phyloP scores from a whole-genome alignment of 1,139 yeast species.

The Pichia kudriavzevii region DNA sequence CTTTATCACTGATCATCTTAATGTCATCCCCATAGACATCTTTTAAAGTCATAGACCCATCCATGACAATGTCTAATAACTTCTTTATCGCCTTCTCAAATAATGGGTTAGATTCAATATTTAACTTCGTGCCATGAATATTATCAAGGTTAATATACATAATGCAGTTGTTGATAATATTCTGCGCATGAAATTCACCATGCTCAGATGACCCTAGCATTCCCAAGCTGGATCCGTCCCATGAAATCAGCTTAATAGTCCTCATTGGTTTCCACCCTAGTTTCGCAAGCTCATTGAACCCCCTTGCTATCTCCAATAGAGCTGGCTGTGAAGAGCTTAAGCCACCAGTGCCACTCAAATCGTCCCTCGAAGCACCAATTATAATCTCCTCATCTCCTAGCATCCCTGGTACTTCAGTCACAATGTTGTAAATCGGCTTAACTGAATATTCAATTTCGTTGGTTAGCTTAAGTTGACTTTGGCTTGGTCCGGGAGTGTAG shows the following conservation, averaged over 20 bases:
- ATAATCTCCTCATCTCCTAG: slow-evolving; percentile 39
- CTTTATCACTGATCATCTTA: slow-evolving; percentile 29
- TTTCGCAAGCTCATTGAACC: slow-evolving; percentile 31
- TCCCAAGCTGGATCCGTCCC: slow-evolving; percentile 46
- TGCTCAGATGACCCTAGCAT: slow-evolving; percentile 43
- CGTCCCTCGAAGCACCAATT: slow-evolving; percentile 35
- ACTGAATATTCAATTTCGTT: slow-evolving; percentile 32
- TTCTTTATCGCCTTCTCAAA: slow-evolving; percentile 29
- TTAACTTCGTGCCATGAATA: slow-evolving; percentile 36
- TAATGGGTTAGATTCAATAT: slow-evolving; percentile 35
- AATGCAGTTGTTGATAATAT: slow-evolving; percentile 30
- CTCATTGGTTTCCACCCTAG: slow-evolving; percentile 50
- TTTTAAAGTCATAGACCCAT: slow-evolving; percentile 24
- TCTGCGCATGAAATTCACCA: slow-evolving; percentile 33
- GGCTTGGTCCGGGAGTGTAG: slow-evolving; percentile 36
- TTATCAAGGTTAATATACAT: slow-evolving; percentile 42
- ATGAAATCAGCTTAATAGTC: slow-evolving; percentile 41
- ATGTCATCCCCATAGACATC: slow-evolving; percentile 31
- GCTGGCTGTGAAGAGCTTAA: slow-evolving; percentile 38
- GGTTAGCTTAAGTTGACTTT: slow-evolving; percentile 3
- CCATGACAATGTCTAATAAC: slow-evolving; percentile 32
- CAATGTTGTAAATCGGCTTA: slow-evolving; percentile 35
- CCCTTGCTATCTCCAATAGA: slow-evolving; percentile 39
- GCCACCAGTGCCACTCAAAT: slow-evolving; percentile 27
- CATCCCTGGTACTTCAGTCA: slow-evolving; percentile 43